Base-by-base conservation (phyloP, 2,329 filamentous ascomycete genomes). In the Knufia petricola region DNA sequence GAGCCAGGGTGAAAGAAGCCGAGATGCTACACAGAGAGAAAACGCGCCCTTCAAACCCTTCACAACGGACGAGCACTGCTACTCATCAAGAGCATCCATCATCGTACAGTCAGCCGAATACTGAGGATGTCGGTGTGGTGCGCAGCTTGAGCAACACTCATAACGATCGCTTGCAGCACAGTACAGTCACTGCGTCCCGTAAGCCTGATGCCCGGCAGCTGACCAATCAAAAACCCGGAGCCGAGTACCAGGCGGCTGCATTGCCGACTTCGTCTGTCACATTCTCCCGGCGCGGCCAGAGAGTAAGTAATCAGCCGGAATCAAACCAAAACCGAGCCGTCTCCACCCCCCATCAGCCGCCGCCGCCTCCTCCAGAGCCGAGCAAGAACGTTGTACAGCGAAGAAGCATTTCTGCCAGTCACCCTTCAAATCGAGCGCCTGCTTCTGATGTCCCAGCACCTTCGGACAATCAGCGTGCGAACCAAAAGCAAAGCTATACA, bases 1-100 rank as follows among this genome's bases (percentile, higher is more conserved):
- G 90, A 55, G 87, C 88, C 7, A 78, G 87, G 40, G 80, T 90
- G 3, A 78, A 88, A 62, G 85, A 90, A 59, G 87, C 87, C 4
- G 90, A 95, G 64, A 75, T 81, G 57, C 77, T 78, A 37, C 77
- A 82, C 15, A 78, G 81, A 57, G 82, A 90, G 60, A 50, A 74
- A 73, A 57, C 72, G 70, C 10, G 73, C 73, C 3, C 42, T 2
- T 43, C 31, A 15, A 19, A 15, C 21, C 20, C 32, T 20, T 20
- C 45, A 4, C 28, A 39, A 17, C 32, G 32, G 4, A 24, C 21
- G 2, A n/a, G 20, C 21, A 30, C 30, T 6, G 37, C 32, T 12
- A 45, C 50, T 12, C 44, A 51, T 45, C 45, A 23, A 31, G 46
- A 41, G 13, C 32, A 26, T 12, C 39, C n/a, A 12, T 15, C 15